Base-by-base conservation (phyloP, 2,329 filamentous ascomycete genomes). In the Pseudogymnoascus sp. region DNA sequence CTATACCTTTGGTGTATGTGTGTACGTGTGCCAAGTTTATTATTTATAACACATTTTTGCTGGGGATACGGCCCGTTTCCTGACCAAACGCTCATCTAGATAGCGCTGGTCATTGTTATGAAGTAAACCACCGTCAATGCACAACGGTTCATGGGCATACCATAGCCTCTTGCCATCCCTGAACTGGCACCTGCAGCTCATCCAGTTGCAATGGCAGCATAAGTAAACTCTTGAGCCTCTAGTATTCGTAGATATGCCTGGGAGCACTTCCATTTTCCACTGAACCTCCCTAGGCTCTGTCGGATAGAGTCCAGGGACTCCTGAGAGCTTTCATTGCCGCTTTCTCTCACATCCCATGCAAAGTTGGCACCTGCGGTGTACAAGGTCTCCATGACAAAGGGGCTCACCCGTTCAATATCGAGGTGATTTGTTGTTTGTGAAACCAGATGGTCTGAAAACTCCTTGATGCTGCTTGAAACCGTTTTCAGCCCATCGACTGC, bases 321-420 rank as follows among this genome's bases (percentile, higher is more conserved):
- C 62, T 73, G 70, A 10, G 68, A 71, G n/a, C 67, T 69, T 19
- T 67, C 67, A 63, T 74, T 71, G 2, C 76, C 76, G 57, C 69
- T 73, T 68, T 78, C 76, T 61, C 75, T 70, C 65, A 73, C 73
- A 37, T 76, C 63, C 76, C 77, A 78, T 8, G 75, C 75, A 45
- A 73, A 73, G 31, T 74, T 75, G n/a, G 73, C 67, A 41, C 75
- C 71, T 10, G 73, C 74, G n/a, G 69, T 70, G 64, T 78, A 79
- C n/a, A 78, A 39, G 8, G 70, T 68, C 66, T 78, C 76, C 66
- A 79, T 71, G 34, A 74, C 70, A 8, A 78, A 68, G 4, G 76
- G 76, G 63, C 73, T 76, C 4, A 77, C 62, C 11, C 67, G 63
- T 25, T 71, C 70, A 13, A 75, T 66, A 51, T 71, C 72, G 25